Evolutionary conservation across 306 rosid species (phyloP), one percentile per base, ranked within the genome.

Genomic region (Glycine soja): DNA sequence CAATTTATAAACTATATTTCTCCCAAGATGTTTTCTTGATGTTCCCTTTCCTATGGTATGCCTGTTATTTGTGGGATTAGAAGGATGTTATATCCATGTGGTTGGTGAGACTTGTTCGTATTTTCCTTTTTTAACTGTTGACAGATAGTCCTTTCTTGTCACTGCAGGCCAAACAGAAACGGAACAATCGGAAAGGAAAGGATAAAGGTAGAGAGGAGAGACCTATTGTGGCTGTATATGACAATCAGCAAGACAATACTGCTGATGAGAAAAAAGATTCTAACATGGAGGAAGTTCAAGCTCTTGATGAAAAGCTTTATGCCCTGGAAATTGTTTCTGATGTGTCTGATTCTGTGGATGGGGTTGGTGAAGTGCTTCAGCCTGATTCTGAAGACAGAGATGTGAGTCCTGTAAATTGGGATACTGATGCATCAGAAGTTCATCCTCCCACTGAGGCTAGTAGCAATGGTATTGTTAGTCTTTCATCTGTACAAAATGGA

Each of bases 361-460:
- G 92, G 72, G 90, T 80, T 51, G 87, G 88, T 51, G 97, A 91
- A 85, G 84, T 84, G 19, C 88, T 80, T 85, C 97, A 63, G 64
- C 97, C 85, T 63, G 97, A 96, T 90, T 92, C 91, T 45, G 98
- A 96, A 86, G 97, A 96, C 71, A 88, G 94, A 85, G 99, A 96
- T 82, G 85, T 87, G 80, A 88, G 94, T 85, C 96, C 94, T 52
- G 79, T 91, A 59, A 91, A 90, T 86, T 95, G 97, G 98, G 99
- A 93, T 75, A 96, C 98, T 48, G 97, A 96, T 85, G 89, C 99
- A 47, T 93, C 97, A 30, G 99, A 96, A 85, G 87, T 88, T 61
- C 99, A 89, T 81, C 97, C 88, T 81, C 89, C 89, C 61, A 81
- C 79, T 48, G 97, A 89, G 70, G 86, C 90, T 19, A 83, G 91